Evolutionary conservation across 768 basidiomycete genomes (phyloP), one percentile per base, ranked within the genome.

Genomic region (Leucocoprinus leucothites): DNA sequence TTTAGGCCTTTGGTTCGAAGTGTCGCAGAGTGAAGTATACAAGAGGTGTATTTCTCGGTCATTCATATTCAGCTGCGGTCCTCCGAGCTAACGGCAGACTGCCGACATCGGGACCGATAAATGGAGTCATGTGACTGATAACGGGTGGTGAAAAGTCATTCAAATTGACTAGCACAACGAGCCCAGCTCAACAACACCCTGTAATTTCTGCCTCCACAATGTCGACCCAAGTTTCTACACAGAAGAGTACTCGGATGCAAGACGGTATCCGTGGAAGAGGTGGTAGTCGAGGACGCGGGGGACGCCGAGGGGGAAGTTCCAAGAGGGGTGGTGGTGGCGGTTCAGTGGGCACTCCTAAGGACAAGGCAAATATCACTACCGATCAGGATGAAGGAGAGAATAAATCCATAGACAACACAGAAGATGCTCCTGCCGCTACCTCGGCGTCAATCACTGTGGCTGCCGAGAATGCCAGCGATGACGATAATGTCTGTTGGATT

Each of bases 401-500:
- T 13, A 19, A 11, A 28, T 19, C n/a, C 16, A n/a, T 11, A 6
- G 38, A 9, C 13, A n/a, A 7, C 14, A 19, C 31, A 18, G 21
- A 38, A n/a, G 4, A n/a, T 38, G 14, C 16, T 11, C 9, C 18
- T 24, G 9, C 50, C 11, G 16, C 43, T n/a, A 51, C 34, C 36
- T 55, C 31, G 31, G 11, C 31, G 31, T 11, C 51, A 21, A 56
- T 31, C 22, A 52, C 47, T 45, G 60, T 34, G 40, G 44, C 49
- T 21, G 40, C 14, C 7, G 55, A 16, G 46, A 51, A 43, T n/a
- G 24, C 26, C 36, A 44, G 52, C 18, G 69, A 67, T 19, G 71
- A 67, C 6, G 66, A 68, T 11, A 80, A 83, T 48, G 67, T 86
- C 9, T 98, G 96, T 72, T 96, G 86, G 82, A 98, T 98, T 69